Evolutionary conservation across 805 yeast genomes (phyloP).

Genomic region (Ogataea paradorogensis): DNA sequence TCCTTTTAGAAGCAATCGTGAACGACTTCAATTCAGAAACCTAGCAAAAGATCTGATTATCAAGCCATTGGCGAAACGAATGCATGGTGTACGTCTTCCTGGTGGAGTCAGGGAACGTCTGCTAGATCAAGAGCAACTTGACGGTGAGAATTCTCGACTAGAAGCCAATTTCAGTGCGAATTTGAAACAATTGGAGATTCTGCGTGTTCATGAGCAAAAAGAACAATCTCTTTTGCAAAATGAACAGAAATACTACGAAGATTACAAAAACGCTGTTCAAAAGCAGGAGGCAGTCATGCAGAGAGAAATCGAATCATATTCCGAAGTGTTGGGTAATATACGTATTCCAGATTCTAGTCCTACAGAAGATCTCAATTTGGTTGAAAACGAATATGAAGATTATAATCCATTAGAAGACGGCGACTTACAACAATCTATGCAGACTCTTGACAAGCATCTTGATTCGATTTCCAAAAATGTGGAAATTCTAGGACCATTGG

Average conservation of each 20-base stretch:
- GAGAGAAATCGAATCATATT: conserved; percentile 13
- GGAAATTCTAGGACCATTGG: conserved; percentile 17
- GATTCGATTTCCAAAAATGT: conserved; percentile 18
- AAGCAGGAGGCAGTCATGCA: conserved; percentile 16
- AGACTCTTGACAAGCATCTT: conserved; percentile 12
- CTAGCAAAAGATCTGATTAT: conserved; percentile 21
- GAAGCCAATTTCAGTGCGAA: conserved; percentile 27
- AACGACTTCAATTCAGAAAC: conserved; percentile 18
- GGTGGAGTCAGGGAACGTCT: conserved; percentile 23
- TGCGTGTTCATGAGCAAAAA: conserved; percentile 21
- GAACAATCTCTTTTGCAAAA: conserved; percentile 20
- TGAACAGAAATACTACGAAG: conserved; percentile 21
- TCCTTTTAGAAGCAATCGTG: conserved; percentile 16
- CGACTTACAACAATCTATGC: conserved; percentile 11
- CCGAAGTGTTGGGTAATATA: conserved; percentile 6
- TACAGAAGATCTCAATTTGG: conserved; percentile 6
- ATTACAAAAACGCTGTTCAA: conserved; percentile 17
- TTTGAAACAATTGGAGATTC: conserved; percentile 25
- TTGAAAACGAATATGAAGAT: not conserved
- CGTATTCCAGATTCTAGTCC: not conserved
- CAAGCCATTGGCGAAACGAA: conserved; percentile 21
- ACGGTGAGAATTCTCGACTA: conserved; percentile 22
- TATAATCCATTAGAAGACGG: conserved; percentile 19
- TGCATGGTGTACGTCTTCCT: conserved; percentile 26
- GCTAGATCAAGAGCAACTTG: conserved; percentile 26